Conservation (phyloP, 768 basidiomycete species). For the Boletus fagicola region DNA sequence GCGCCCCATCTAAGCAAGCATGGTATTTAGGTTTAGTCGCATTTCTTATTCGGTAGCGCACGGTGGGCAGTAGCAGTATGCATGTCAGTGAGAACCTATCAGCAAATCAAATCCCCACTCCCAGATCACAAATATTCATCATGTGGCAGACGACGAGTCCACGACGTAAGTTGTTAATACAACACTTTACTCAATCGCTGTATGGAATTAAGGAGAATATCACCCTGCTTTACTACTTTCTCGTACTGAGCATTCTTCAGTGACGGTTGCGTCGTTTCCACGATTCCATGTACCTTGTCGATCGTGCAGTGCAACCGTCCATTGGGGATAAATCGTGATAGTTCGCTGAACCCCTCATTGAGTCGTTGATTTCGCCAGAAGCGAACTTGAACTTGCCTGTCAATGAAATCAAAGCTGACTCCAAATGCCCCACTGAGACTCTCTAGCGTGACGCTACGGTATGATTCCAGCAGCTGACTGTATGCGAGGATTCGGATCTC, state of each 20-base stretch:
- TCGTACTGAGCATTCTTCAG: conserved; percentile 87
- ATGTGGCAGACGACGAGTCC: not conserved
- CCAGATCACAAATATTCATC: not conserved
- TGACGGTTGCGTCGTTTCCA: conserved; percentile 81
- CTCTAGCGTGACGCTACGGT: conserved; percentile 84
- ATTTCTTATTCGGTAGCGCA: not conserved
- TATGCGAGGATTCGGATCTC: conserved; percentile 97
- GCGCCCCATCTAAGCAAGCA: not conserved
- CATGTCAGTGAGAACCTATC: not conserved
- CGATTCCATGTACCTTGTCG: conserved; percentile 92
- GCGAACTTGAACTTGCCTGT: conserved; percentile 54
- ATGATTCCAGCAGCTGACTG: conserved; percentile 86
- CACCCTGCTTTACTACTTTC: conserved; percentile 90
- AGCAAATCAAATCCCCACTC: conserved; percentile 1
- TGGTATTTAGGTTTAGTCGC: not conserved
- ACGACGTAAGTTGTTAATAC: conserved; percentile 34
- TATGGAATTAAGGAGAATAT: conserved; percentile 82
- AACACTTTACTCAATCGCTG: conserved; percentile 91
- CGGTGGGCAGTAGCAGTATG: not conserved
- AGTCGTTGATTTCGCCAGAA: conserved; percentile 1
- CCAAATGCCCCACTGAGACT: conserved; percentile 87
- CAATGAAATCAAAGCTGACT: conserved; percentile 83
- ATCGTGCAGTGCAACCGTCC: conserved; percentile 85
- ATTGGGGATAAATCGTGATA: conserved; percentile 88
- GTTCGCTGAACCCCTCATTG: conserved; percentile 54